Conservation (phyloP, 495 filamentous ascomycete genomes). For the Daldinia loculata region DNA sequence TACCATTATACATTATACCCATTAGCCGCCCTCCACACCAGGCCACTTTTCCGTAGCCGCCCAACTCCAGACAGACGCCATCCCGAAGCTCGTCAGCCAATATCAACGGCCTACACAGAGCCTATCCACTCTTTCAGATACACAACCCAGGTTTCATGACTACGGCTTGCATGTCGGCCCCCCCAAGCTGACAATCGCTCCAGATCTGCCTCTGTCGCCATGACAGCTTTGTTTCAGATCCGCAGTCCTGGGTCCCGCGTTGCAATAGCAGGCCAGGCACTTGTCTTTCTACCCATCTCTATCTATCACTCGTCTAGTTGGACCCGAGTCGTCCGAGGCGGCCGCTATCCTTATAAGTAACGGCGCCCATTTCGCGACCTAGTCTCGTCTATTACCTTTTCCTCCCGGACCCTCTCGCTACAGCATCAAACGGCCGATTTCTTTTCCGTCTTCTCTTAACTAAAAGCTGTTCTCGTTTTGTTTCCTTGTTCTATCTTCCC, state of each 20-base stretch:
- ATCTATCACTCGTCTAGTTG: constrained; percentile 30
- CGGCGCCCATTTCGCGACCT: constrained; percentile 48
- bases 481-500: constrained; percentile 38
- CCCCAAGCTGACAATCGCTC: constrained; percentile 42
- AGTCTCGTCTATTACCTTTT: constrained; percentile 42
- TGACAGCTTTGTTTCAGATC: constrained; percentile 57
- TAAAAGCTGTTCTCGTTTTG: constrained; percentile 36
- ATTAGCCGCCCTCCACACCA: constrained; percentile 55
- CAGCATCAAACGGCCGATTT: constrained; percentile 49
- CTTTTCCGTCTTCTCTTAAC: constrained; percentile 45
- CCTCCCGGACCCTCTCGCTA: constrained; percentile 47
- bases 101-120: constrained; percentile 52
- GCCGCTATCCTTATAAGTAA: constrained; percentile 47
- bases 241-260: constrained; percentile 41
- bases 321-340: constrained; percentile 24
- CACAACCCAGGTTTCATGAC: constrained; percentile 58
- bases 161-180: constrained; percentile 47
- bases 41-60: constrained; percentile 56
- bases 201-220: constrained; percentile 47
- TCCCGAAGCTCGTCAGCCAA: constrained; percentile 56
- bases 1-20: constrained; percentile 28
- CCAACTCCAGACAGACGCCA: constrained; percentile 61
- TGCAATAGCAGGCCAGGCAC: constrained; percentile 36
- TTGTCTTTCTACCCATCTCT: not conserved
- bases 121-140: constrained; percentile 57